Evolutionary conservation across 106 monocot species (phyloP), one percentile per base, ranked within the genome.

Genomic region (Ottelia alismoides): DNA sequence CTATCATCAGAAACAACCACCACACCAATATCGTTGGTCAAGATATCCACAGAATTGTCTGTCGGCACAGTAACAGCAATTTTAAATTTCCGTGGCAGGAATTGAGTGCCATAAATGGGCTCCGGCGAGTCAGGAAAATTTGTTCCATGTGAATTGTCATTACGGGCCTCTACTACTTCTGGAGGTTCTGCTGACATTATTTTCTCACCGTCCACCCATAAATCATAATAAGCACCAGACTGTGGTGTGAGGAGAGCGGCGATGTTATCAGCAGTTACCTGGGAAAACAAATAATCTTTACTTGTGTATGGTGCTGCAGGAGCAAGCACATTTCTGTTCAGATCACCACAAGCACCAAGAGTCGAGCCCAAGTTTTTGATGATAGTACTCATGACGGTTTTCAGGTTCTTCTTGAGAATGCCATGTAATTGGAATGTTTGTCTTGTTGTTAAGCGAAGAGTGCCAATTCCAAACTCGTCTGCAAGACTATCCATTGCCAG

Each of bases 351-450:
- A 45, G 98, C 85, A 57, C 98, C 98, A 55, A 98, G 85, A 70
- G 90, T 90, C 25, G 98, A 98, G 1, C 98, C 98, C 98, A 98
- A 86, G 53, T 80, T 98, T 65, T 63, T 79, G n/a, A 98, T 90
- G 27, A 98, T 80, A 12, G 85, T 82, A 47, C 85, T 75, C 46
- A 98, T 61, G 25, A 98, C 90, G 52, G 78, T 82, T 66, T 98
- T 98, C 16, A 90, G 72, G 64, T 90, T 81, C 65, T 85, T 86
- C 59, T 98, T 90, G 23, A 86, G 31, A 44, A 98, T 67, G 1
- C 98, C 98, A 73, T 98, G 98, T 12, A 98, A 54, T 65, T 98
- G 90, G 76, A 98, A 98, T 22, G 98, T 90, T 61, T 98, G 98
- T 53, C 98, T n/a, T 89, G 90, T 98, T 11, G 85, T 98, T 51